Evolutionary conservation across 306 rosid genomes (phyloP).

Genomic region (Morella rubra): DNA sequence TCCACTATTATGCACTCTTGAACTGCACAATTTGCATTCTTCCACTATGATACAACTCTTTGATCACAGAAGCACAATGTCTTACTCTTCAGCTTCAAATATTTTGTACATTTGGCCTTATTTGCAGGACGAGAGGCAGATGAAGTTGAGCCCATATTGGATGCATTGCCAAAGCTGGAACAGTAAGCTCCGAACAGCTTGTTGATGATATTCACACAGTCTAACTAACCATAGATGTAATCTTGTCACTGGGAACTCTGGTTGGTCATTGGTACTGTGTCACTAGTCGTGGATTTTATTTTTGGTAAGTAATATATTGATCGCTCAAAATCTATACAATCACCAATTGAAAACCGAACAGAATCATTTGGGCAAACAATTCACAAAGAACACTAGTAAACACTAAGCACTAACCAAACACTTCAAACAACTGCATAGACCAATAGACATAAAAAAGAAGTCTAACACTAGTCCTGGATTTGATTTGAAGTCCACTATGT

Average conservation of each 20-base stretch:
- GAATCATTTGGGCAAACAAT: too few relatives aligned
- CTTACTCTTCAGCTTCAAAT: conserved; percentile 17
- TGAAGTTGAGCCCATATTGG: conserved; percentile 83
- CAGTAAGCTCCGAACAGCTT: conserved; percentile 55
- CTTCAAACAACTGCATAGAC: too few relatives aligned
- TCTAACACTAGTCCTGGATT: not conserved
- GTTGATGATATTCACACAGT: conserved; percentile 5
- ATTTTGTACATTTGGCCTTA: conserved; percentile 7
- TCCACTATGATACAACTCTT: conserved; percentile 6
- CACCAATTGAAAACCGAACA: too few relatives aligned
- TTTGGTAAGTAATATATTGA: not conserved
- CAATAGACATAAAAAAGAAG: too few relatives aligned
- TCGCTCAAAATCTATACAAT: too few relatives aligned
- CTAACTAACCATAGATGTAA: conserved; percentile 1
- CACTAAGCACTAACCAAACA: too few relatives aligned
- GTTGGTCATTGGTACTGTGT: not conserved
- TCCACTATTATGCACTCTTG: conserved; percentile 4
- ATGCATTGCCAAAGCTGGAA: conserved; percentile 83
- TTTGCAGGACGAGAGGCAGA: conserved; percentile 88
- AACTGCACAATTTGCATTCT: conserved; percentile 3
- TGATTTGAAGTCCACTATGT: not conserved
- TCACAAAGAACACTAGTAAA: too few relatives aligned
- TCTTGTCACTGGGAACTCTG: not conserved
- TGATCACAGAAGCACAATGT: not conserved
- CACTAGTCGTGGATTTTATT: not conserved